Percentiles rank a stretch among this genome's conserved stretches.
phyloP scores from a whole-genome alignment of 768 basidiomycete species.

The Xerocomus spinulosus region DNA sequence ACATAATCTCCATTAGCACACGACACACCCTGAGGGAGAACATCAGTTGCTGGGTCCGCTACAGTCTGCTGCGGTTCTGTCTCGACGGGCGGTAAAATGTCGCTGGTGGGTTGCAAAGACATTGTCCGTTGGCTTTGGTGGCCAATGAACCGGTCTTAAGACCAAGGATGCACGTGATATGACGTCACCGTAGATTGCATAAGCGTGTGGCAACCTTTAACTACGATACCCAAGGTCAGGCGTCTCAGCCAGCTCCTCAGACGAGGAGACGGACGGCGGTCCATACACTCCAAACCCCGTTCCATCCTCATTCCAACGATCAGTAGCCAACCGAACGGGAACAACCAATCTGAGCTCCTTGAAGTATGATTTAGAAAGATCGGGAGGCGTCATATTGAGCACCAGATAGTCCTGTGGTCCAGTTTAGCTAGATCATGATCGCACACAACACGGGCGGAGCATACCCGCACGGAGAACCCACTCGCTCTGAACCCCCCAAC shows the following conservation, averaged over 20 bases:
- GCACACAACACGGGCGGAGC: constrained; percentile 6
- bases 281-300: constrained; percentile 11
- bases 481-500: constrained; percentile 63
- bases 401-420: constrained; percentile 61
- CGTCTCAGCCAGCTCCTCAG: constrained; percentile 20
- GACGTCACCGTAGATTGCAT: constrained; percentile 15
- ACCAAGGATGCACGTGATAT: constrained; percentile 20
- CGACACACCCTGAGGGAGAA: constrained; percentile 38
- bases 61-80: constrained; percentile 8
- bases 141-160: neutral
- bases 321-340: constrained; percentile 63
- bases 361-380: constrained; percentile 52
- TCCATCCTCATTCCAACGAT: constrained; percentile 46
- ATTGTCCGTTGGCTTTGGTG: neutral
- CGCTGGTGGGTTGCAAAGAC: neutral
- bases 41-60: constrained; percentile 24
- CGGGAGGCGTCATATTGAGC: constrained; percentile 54
- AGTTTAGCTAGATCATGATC: neutral
- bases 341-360: constrained; percentile 55
- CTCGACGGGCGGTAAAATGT: constrained; percentile 1
- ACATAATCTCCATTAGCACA: neutral
- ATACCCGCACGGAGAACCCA: constrained; percentile 60
- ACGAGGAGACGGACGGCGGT: constrained; percentile 16
- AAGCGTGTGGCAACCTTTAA: neutral
- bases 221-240: constrained; percentile 10